Conservation (phyloP, 2,329 filamentous ascomycete species). For the Neonectria magnoliae region DNA sequence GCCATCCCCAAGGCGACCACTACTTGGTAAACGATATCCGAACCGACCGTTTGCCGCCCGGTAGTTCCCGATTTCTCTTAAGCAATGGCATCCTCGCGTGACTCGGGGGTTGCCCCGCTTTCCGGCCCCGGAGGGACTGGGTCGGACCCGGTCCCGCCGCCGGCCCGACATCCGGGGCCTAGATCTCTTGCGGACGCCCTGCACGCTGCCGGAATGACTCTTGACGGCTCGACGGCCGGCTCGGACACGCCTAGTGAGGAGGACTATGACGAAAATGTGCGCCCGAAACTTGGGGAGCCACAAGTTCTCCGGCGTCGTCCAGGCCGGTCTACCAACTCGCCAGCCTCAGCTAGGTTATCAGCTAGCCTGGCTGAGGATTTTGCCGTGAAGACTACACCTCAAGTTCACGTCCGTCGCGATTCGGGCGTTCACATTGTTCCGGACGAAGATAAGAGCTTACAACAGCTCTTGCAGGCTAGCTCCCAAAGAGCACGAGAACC, state of each 20-base stretch:
- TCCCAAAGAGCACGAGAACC: slow-evolving; percentile 38
- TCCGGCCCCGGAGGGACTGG: slow-evolving; percentile 9
- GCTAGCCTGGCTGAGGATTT: slow-evolving; percentile 21
- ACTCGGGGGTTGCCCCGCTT: slow-evolving; percentile 17
- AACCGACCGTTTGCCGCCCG: not conserved
- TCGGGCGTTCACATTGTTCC: slow-evolving; percentile 42
- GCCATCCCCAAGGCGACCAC: not conserved
- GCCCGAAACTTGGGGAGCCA: slow-evolving; percentile 39
- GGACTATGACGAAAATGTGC: slow-evolving; percentile 55
- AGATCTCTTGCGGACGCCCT: slow-evolving; percentile 45
- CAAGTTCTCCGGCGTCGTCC: slow-evolving; percentile 32
- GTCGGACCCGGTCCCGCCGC: slow-evolving; percentile 11
- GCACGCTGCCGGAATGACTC: slow-evolving; percentile 36
- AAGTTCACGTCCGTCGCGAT: slow-evolving; percentile 25
- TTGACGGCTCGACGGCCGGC: slow-evolving; percentile 34
- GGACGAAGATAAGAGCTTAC: slow-evolving; percentile 44
- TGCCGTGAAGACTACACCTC: slow-evolving; percentile 3
- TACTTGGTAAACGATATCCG: not conserved
- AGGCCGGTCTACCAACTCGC: slow-evolving; percentile 1
- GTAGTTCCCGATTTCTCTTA: not conserved
- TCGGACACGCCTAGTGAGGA: slow-evolving; percentile 58
- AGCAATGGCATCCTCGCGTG: slow-evolving; percentile 30
- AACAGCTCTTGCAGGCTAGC: slow-evolving; percentile 41
- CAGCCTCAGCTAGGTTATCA: slow-evolving; percentile 8
- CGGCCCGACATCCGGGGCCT: slow-evolving; percentile 24